Conservation (phyloP, 2,329 filamentous ascomycete genomes). For the Aspergillus ochraceoroseus region DNA sequence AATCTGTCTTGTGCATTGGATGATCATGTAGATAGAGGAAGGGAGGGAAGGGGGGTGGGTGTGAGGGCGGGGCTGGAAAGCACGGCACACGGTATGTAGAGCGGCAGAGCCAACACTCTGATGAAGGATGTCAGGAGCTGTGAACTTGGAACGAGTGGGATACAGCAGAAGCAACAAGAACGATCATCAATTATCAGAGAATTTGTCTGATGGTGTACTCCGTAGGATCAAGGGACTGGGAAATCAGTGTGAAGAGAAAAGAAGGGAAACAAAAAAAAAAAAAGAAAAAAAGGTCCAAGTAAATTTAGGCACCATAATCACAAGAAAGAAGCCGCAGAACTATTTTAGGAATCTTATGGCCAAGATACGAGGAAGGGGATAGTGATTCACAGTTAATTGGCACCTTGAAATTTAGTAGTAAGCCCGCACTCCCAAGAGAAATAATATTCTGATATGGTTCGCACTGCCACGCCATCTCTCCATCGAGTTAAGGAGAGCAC, state of each 20-base stretch:
- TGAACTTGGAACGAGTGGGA: not conserved
- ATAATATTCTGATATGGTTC: not conserved
- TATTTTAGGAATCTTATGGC: slow-evolving; percentile 17
- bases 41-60: slow-evolving; percentile 4
- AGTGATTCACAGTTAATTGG: too few relatives aligned
- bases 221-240: not conserved
- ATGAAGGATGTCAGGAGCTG: not conserved
- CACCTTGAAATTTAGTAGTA: not conserved
- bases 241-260: slow-evolving; percentile 1
- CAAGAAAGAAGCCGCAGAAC: slow-evolving; percentile 13
- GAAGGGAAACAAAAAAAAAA: slow-evolving; percentile 6
- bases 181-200: slow-evolving; percentile 1
- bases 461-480: slow-evolving; percentile 19
- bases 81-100: slow-evolving; percentile 3
- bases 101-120: slow-evolving; percentile 1
- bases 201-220: not conserved
- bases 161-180: slow-evolving; percentile 3
- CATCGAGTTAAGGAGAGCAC: slow-evolving; percentile 16
- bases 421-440: too few relatives aligned
- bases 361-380: slow-evolving; percentile 11
- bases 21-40: slow-evolving; percentile 14
- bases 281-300: slow-evolving; percentile 12
- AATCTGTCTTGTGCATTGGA: slow-evolving; percentile 16
- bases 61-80: slow-evolving; percentile 11
- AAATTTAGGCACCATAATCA: slow-evolving; percentile 11